phyloP scores from a whole-genome alignment of 208 protist species.

The Wallacemonas sp. region DNA sequence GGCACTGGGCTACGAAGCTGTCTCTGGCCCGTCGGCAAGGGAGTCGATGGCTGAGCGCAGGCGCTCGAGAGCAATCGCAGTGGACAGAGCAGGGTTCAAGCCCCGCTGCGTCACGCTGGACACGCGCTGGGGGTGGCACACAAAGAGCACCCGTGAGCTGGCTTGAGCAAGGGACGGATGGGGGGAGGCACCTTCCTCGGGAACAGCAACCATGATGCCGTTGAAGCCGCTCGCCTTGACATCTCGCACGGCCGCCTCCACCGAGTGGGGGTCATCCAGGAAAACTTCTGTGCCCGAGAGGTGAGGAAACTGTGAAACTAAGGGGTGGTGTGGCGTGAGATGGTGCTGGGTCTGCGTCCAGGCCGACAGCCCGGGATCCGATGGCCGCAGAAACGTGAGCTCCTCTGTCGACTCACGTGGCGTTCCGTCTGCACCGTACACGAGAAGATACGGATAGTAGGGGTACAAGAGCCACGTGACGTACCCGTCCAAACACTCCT shows the following conservation, averaged over 20 bases:
- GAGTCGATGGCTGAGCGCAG: constrained; percentile 37
- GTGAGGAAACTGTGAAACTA: constrained; percentile 30
- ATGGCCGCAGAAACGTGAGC: constrained; percentile 50
- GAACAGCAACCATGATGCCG: constrained; percentile 67
- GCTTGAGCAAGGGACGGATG: constrained; percentile 36
- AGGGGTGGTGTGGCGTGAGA: constrained; percentile 41
- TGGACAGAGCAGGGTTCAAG: constrained; percentile 64
- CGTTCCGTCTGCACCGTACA: constrained; percentile 22
- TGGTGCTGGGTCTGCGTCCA: constrained; percentile 43
- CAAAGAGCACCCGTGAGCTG: constrained; percentile 37
- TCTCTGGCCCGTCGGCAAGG: background rate
- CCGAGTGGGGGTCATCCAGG: constrained; percentile 43
- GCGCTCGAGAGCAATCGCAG: constrained; percentile 67
- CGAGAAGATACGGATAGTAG: constrained; percentile 75
- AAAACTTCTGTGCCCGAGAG: constrained; percentile 42
- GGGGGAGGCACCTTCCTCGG: constrained; percentile 67
- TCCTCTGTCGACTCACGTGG: background rate
- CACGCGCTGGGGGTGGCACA: constrained; percentile 42
- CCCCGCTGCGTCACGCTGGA: constrained; percentile 51
- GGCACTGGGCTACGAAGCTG: no score
- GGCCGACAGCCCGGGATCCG: constrained; percentile 28
- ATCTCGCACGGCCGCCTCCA: constrained; percentile 32
- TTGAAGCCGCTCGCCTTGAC: constrained; percentile 25
- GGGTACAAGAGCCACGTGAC: constrained; percentile 72
- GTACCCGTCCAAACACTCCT: constrained; percentile 35